A percentile compares a stretch with the other conserved stretches of the same genome.
Evolutionary conservation across 345 rosid species (phyloP).

Genomic region (Melaleuca quinquenervia): DNA sequence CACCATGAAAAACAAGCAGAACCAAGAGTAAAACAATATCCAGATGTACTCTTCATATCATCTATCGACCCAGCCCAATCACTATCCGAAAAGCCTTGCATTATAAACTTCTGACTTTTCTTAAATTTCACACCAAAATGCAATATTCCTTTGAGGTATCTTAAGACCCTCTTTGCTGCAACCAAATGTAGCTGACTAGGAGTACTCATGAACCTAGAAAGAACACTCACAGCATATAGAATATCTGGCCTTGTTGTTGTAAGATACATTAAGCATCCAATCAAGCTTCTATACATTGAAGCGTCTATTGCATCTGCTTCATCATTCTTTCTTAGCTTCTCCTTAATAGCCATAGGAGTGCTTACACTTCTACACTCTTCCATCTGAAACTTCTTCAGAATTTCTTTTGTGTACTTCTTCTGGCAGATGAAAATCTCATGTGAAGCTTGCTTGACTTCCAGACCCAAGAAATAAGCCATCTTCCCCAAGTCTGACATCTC

Average conservation of each 20-base stretch:
- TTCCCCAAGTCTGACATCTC: neutral
- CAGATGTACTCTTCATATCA: constrained; percentile 6
- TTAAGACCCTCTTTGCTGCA: neutral
- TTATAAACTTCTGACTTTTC: neutral
- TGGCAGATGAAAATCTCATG: neutral
- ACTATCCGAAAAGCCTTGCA: neutral
- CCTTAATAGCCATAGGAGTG: neutral
- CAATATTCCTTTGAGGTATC: neutral
- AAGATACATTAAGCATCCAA: neutral
- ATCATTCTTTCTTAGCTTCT: neutral
- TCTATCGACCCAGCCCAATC: neutral
- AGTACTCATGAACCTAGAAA: neutral
- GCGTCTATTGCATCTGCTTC: neutral
- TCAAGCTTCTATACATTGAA: neutral
- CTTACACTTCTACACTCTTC: neutral
- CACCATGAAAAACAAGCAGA: neutral
- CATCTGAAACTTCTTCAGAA: neutral
- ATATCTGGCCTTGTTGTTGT: neutral
- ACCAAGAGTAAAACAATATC: neutral
- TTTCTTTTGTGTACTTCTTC: neutral
- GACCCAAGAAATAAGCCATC: neutral
- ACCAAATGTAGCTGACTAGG: neutral
- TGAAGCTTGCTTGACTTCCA: neutral
- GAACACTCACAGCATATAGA: neutral
- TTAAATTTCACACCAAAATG: neutral